Base-by-base conservation (phyloP, 345 rosid species). In the Populus tremula region DNA sequence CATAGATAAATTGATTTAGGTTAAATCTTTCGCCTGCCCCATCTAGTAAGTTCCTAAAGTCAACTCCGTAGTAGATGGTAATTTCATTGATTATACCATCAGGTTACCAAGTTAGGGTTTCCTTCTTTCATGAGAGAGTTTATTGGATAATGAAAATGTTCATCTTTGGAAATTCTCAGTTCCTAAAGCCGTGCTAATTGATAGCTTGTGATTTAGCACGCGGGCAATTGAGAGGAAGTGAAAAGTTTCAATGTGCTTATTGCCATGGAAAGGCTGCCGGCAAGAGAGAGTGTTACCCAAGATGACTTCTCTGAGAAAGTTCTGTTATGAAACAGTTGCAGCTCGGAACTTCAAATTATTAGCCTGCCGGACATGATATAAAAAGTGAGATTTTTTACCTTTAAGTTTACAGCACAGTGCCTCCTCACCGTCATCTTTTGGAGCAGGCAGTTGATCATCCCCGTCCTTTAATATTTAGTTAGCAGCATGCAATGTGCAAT, bases 341-440 rank as follows among this genome's bases (percentile, higher is more conserved):
- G 35, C 45, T 8, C 13, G 54, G 33, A 1, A 65, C 11, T 6
- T 31, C 27, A 45, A 75, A 65, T 65, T 18, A 75, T 75, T 23
- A 67, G 11, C 1, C 16, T 23, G 38, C 11, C 13, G 4, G 73
- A 59, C 53, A 18, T 66, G 43, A 4, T 47, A n/a, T 17, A 76
- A 54, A 10, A 17, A 27, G 59, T 10, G 43, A 56, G 3, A 39
- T 27, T 76, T 73, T 29, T 69, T 54, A 33, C 29, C 73, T 76
- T 76, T 54, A 41, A 38, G 73, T 56, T 56, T 20, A 76, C 79
- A 69, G 53, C 56, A 23, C 64, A 56, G 53, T 39, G 49, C 68
- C 35, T 73, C 0, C 33, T 25, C 23, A 62, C 39, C 8, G 16
- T 62, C 67, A 3, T 39, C n/a, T 54, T 7, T 35, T 11, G 67